Conservation (phyloP, 2,329 filamentous ascomycete genomes). For the Botrytis tulipae region DNA sequence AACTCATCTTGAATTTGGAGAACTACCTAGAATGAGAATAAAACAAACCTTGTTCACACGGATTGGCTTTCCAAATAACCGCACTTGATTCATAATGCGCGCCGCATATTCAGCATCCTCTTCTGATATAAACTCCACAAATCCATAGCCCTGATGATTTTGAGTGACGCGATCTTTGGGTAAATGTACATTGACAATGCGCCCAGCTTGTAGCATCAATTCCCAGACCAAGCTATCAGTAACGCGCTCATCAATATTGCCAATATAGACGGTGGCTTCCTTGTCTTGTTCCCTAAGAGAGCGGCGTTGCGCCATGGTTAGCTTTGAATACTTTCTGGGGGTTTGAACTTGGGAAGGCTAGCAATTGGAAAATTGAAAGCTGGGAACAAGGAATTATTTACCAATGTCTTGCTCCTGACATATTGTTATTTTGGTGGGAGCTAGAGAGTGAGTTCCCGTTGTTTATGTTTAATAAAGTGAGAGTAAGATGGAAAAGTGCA, state of each 20-base stretch:
- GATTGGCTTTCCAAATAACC: constrained; percentile 89
- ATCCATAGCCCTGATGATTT: constrained; percentile 95
- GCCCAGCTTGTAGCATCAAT: constrained; percentile 95
- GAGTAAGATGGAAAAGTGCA: background rate
- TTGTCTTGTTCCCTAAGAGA: constrained; percentile 88
- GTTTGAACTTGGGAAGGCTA: background rate
- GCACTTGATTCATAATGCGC: constrained; percentile 93
- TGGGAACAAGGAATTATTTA: constrained; percentile 41
- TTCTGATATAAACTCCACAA: constrained; percentile 96
- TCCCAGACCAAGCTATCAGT: constrained; percentile 91
- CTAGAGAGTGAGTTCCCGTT: background rate
- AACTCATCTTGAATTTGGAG: background rate
- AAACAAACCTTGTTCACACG: constrained; percentile 83
- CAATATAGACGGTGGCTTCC: constrained; percentile 95
- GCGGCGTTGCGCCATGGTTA: constrained; percentile 27
- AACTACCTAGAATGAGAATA: background rate
- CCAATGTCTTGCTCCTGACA: constrained; percentile 65
- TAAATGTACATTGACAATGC: constrained; percentile 96
- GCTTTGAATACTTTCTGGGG: constrained; percentile 25
- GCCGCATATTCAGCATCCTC: constrained; percentile 96
- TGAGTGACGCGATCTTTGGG: constrained; percentile 98
- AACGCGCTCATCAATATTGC: constrained; percentile 96
- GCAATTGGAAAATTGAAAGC: constrained; percentile 2
- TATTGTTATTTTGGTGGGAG: constrained; percentile 22
- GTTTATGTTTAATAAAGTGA: background rate